Evolutionary conservation across 129 eudicot species (phyloP).

Genomic region (Calendula officinalis): DNA sequence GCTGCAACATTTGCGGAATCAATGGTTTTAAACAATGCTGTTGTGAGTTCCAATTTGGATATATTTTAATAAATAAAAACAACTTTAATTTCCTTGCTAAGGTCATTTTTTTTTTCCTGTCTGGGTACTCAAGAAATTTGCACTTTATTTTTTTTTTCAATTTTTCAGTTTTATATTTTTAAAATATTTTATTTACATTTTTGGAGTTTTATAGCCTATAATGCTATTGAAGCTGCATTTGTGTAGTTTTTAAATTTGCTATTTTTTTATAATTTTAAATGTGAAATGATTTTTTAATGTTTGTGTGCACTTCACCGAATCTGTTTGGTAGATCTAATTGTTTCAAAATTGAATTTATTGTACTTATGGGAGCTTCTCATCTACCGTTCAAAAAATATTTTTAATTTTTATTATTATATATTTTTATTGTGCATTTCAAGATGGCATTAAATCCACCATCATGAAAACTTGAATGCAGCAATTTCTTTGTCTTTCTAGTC

Average conservation of each 20-base stretch:
- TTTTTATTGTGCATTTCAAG: constrained; percentile 18
- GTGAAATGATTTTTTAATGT: not conserved
- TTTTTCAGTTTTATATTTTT: too few relatives aligned
- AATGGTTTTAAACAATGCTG: too few relatives aligned
- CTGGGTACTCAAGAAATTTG: not conserved
- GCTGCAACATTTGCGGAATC: too few relatives aligned
- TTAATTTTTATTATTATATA: not conserved
- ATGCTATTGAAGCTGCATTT: constrained; percentile 7
- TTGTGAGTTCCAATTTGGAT: too few relatives aligned
- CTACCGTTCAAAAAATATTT: constrained; percentile 14
- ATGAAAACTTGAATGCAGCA: constrained; percentile 28
- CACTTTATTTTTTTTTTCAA: too few relatives aligned
- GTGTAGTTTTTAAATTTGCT: not conserved
- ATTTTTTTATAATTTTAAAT: not conserved
- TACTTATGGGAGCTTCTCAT: constrained; percentile 27
- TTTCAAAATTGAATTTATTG: constrained; percentile 26
- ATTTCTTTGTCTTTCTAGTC: constrained; percentile 30
- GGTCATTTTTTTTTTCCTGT: constrained; percentile 1
- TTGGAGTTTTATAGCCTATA: too few relatives aligned
- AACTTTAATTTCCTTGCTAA: not conserved
- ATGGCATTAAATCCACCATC: constrained; percentile 22
- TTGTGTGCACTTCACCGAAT: constrained; percentile 27
- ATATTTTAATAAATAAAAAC: too few relatives aligned
- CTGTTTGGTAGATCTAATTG: constrained; percentile 26
- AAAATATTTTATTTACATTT: too few relatives aligned